Evolutionary conservation across 495 filamentous ascomycete genomes (phyloP).

Genomic region (Parathielavia hyrcaniae): DNA sequence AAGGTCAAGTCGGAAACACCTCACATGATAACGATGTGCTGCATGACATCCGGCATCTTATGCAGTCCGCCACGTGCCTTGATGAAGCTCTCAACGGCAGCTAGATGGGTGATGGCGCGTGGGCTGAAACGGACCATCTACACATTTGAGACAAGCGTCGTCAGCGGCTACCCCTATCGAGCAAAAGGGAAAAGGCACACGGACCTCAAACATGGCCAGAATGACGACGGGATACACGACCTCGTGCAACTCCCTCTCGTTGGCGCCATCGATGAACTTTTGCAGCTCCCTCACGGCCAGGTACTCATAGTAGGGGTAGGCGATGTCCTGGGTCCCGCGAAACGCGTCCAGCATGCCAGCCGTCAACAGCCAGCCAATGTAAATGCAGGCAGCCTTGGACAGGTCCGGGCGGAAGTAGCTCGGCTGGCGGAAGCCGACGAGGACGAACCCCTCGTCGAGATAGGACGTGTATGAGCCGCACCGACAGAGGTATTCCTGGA

Average conservation of each 20-base stretch:
- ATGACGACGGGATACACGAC: conserved; percentile 4
- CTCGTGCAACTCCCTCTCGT: background rate
- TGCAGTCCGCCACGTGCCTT: conserved; percentile 1
- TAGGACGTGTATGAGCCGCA: conserved; percentile 1
- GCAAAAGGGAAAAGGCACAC: background rate
- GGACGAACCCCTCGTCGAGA: conserved; percentile 3
- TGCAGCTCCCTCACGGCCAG: conserved; percentile 2
- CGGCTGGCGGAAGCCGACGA: conserved; percentile 2
- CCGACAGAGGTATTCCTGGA: background rate
- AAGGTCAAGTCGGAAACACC: background rate
- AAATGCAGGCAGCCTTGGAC: conserved; percentile 4
- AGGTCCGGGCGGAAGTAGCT: conserved; percentile 6
- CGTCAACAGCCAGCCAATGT: conserved; percentile 7
- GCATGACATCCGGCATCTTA: conserved; percentile 1
- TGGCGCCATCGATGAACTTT: background rate
- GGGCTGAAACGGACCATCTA: conserved; percentile 4
- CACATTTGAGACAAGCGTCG: background rate
- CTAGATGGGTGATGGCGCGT: background rate
- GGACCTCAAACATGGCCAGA: conserved; percentile 4
- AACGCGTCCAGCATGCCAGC: background rate
- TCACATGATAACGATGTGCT: conserved; percentile 5
- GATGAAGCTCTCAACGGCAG: conserved; percentile 1
- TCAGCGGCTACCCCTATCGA: background rate
- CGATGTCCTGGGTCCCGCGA: background rate
- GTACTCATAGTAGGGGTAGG: background rate